Conservation (phyloP, 805 yeast genomes). For the Monosporozyma siamensis region DNA sequence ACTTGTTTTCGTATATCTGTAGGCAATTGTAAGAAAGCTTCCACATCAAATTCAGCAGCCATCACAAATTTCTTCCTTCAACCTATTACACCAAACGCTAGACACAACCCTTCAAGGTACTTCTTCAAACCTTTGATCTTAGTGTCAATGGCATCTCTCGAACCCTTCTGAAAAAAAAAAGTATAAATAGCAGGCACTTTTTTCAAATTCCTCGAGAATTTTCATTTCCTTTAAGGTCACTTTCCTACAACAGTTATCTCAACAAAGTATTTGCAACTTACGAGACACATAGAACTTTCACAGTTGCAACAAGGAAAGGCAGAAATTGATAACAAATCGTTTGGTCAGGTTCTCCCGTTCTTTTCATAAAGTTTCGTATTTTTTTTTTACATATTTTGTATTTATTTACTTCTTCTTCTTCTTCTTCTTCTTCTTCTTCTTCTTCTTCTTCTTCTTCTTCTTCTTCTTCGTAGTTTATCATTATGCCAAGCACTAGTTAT, state of each 20-base stretch:
- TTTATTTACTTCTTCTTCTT: neutral
- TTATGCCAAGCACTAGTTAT: constrained; percentile 10
- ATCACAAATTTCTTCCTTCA: neutral
- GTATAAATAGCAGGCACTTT: neutral
- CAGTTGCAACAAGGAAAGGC: too few relatives aligned
- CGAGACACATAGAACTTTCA: too few relatives aligned
- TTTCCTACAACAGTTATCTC: too few relatives aligned
- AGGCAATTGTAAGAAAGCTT: constrained; percentile 17
- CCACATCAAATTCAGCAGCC: constrained; percentile 5
- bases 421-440: neutral
- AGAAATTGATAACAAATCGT: neutral
- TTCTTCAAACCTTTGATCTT: too few relatives aligned
- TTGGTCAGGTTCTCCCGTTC: too few relatives aligned
- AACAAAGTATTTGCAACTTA: too few relatives aligned
- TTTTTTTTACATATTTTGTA: neutral
- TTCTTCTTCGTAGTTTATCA: too few relatives aligned
- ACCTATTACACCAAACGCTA: too few relatives aligned
- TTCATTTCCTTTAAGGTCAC: neutral
- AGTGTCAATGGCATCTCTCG: neutral
- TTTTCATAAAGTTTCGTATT: too few relatives aligned
- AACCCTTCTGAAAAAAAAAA: neutral
- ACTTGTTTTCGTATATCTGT: constrained; percentile 19
- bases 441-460: too few relatives aligned
- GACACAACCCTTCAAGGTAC: too few relatives aligned
- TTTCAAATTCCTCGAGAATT: neutral